These are phyloP conservation scores for Termitomyces sp. DNA, from an alignment of 768 basidiomycete species.

Conservation along the genomic window DNA sequence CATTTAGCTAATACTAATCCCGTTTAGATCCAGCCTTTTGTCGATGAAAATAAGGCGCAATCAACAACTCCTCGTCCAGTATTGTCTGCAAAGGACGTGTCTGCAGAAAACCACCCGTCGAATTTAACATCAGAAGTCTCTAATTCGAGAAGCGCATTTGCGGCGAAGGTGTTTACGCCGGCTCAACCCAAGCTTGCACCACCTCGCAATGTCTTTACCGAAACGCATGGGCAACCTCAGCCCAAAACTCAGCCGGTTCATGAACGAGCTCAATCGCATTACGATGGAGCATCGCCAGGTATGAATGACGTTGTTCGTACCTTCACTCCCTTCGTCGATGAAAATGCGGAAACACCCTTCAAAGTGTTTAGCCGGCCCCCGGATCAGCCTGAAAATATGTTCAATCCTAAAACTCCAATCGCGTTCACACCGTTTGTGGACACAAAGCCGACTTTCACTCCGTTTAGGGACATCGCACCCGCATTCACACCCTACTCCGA, in stretches of 20 bases:
- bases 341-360: constrained; percentile 43
- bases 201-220: constrained; percentile 38
- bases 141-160: constrained; percentile 42
- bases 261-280: constrained; percentile 39
- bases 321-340: constrained; percentile 37
- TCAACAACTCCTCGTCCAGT: constrained; percentile 33
- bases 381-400: constrained; percentile 36
- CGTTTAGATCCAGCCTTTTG: constrained; percentile 60
- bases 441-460: constrained; percentile 31
- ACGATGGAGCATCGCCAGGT: constrained; percentile 21
- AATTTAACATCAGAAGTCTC: constrained; percentile 23
- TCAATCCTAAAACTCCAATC: constrained; percentile 40
- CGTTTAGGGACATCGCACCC: constrained; percentile 30
- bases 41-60: constrained; percentile 45
- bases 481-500: constrained; percentile 33
- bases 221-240: constrained; percentile 36
- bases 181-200: constrained; percentile 38
- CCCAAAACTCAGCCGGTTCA: constrained; percentile 30
- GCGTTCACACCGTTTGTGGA: constrained; percentile 35
- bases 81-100: constrained; percentile 44
- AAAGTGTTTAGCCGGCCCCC: constrained; percentile 77
- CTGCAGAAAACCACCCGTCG: constrained; percentile 13
- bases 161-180: constrained; percentile 59
- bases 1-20: background rate
- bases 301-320: constrained; percentile 18